phyloP scores from a whole-genome alignment of 805 yeast genomes.

The Cyberlindnera samutprakarnensis region DNA sequence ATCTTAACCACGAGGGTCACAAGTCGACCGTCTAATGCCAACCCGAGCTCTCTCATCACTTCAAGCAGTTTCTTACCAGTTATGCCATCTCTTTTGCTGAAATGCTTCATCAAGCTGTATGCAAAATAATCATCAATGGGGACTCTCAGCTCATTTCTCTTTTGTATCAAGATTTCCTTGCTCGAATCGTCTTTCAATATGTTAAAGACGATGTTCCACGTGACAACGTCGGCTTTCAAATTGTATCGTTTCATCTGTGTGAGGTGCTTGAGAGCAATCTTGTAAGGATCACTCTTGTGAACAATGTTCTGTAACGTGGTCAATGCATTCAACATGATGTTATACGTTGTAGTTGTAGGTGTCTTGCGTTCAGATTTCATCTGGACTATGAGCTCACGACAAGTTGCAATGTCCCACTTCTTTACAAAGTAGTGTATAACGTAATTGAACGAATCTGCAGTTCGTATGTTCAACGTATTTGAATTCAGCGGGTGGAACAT shows the following conservation, averaged over 20 bases:
- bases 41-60: slow-evolving; percentile 9
- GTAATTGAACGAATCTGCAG: slow-evolving; percentile 28
- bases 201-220: slow-evolving; percentile 30
- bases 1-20: slow-evolving; percentile 21
- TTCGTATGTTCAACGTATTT: slow-evolving; percentile 24
- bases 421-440: slow-evolving; percentile 31
- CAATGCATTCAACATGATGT: slow-evolving; percentile 27
- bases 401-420: slow-evolving; percentile 32
- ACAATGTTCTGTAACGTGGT: slow-evolving; percentile 22
- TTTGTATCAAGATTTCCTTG: slow-evolving; percentile 24
- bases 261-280: slow-evolving; percentile 24
- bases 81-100: slow-evolving; percentile 10
- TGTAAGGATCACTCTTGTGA: slow-evolving; percentile 22
- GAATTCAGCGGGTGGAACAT: slow-evolving; percentile 32
- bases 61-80: slow-evolving; percentile 9
- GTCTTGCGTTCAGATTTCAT: slow-evolving; percentile 27
- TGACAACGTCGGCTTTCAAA: slow-evolving; percentile 27
- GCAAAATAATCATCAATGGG: slow-evolving; percentile 24
- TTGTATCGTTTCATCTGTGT: slow-evolving; percentile 23
- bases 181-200: slow-evolving; percentile 27
- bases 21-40: slow-evolving; percentile 21
- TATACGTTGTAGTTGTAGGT: slow-evolving; percentile 33
- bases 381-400: slow-evolving; percentile 32
- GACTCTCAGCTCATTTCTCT: slow-evolving; percentile 24
- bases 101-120: slow-evolving; percentile 20